Base-by-base conservation (phyloP, 1,139 yeast species). In the Keqinozyma sinolaborantium region DNA sequence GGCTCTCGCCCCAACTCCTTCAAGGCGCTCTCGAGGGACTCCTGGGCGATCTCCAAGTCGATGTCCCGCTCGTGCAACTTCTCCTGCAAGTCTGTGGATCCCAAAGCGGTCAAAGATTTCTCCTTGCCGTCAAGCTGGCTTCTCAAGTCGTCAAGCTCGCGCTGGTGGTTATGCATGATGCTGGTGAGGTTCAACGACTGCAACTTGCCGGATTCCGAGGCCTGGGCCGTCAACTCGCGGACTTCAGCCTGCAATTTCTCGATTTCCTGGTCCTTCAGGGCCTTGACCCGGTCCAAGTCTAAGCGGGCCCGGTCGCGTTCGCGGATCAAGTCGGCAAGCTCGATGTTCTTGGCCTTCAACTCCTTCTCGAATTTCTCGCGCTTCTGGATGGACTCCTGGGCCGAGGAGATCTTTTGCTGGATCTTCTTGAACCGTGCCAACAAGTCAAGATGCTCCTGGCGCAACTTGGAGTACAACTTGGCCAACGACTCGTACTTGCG, bases 231-330 rank as follows among this genome's bases (percentile, higher is more conserved):
- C 35, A 82, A 60, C 38, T 79, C 77, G 39, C 88, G 70, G 28
- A 84, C 55, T 48, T 83, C 83, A 2, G 88, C 65, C 45, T 80
- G 79, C 26, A 85, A 64, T 39, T 65, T 71, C 45, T 83, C 92
- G 42, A 80, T 73, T 44, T 82, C 86, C 43, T 70, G 79, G 38
- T 77, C 81, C 44, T 80, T 81, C 20, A 74, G 64, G 11, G 84
- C 90, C 47, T 73, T 78, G 14, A 77, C 58, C 45, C 88, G 73
- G 46, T 87, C 96, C 32, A 86, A 61, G 38, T 87, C 96, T 43
- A 86, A 69, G 51, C 94, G 74, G 1, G 95, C 95, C 36, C 95
- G 72, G 51, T 88, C 97, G 41, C 97, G 78, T 53, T 88, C 96
- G 40, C 95, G 75, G 38, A 87, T 87, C 48, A 88, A 70, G 49